phyloP scores from a whole-genome alignment of 2,329 filamentous ascomycete genomes.

The Raffaelea ambrosiae region DNA sequence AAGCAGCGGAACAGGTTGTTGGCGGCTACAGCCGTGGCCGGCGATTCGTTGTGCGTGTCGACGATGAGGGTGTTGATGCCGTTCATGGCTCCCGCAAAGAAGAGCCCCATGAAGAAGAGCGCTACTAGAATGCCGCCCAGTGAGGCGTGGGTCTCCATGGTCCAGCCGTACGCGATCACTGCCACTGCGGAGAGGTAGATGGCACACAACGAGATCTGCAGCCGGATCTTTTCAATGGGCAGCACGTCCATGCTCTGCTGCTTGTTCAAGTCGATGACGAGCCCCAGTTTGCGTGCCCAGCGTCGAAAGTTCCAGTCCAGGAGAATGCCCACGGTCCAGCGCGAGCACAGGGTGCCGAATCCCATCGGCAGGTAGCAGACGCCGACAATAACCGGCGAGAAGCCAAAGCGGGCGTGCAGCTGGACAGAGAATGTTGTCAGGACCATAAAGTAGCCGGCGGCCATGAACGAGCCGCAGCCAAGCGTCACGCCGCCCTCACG shows the following conservation, averaged over 20 bases:
- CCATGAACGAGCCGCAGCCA: conserved; percentile 15
- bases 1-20: conserved; percentile 18
- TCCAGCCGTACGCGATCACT: conserved; percentile 17
- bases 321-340: conserved; percentile 11
- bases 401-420: conserved; percentile 12
- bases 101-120: conserved; percentile 17
- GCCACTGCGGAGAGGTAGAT: conserved; percentile 12
- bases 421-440: conserved; percentile 17
- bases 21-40: conserved; percentile 15
- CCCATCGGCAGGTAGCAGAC: conserved; percentile 15
- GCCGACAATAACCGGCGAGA: conserved; percentile 10
- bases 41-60: conserved; percentile 12
- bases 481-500: conserved; percentile 17
- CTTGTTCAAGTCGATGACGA: conserved; percentile 9
- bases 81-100: conserved; percentile 13
- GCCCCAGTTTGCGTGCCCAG: conserved; percentile 9
- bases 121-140: conserved; percentile 14
- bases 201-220: conserved; percentile 13
- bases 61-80: conserved; percentile 15
- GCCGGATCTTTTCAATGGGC: conserved; percentile 15
- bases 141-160: conserved; percentile 14
- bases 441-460: conserved; percentile 18
- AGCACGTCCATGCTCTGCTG: conserved; percentile 13
- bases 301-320: conserved; percentile 15
- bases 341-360: conserved; percentile 12